Base-by-base conservation (phyloP, 2,329 filamentous ascomycete species). In the Pseudonectria buxi region DNA sequence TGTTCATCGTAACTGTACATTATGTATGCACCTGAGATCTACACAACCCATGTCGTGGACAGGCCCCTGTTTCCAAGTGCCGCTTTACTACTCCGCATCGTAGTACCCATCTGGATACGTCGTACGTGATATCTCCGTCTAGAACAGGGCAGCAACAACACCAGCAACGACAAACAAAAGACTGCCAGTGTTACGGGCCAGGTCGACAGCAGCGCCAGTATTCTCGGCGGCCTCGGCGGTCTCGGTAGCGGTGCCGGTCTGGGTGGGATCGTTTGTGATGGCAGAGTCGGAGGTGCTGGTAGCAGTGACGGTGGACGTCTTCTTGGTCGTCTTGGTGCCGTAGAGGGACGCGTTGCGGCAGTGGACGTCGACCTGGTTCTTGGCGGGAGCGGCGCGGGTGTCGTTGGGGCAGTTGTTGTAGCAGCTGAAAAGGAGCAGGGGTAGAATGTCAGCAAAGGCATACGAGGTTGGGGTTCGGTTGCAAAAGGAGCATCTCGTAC, bases 361-460 rank as follows among this genome's bases (percentile, higher is more conserved):
- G 61, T 57, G 66, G 49, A 63, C 58, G 40, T 53, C 51, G 43
- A 67, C 60, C 51, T 67, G 61, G 46, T 57, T 51, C 32, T 57
- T 43, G 45, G 58, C 59, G 14, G 52, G 35, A 34, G 46, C 35
- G 41, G 50, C 56, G 30, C 64, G 60, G 33, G 51, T 2, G 55
- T 74, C 70, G 48, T 67, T 59, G 51, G 71, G 71, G 62, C 71
- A 74, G 66, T 74, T 74, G 63, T 71, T 71, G 61, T 64, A 74
- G 68, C 71, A 74, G 42, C 68, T 70, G 37, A 9, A 11, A 14
- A 14, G 32, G 14, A 22, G 7, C n/a, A n/a, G n/a, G n/a, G n/a
- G n/a, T n/a, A n/a, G n/a, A n/a, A n/a, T n/a, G n/a, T n/a, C n/a
- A n/a, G n/a, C n/a, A n/a, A n/a, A n/a, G n/a, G n/a, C n/a, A n/a